Conservation (phyloP, 768 basidiomycete species). For the Leccinum ochraceum region DNA sequence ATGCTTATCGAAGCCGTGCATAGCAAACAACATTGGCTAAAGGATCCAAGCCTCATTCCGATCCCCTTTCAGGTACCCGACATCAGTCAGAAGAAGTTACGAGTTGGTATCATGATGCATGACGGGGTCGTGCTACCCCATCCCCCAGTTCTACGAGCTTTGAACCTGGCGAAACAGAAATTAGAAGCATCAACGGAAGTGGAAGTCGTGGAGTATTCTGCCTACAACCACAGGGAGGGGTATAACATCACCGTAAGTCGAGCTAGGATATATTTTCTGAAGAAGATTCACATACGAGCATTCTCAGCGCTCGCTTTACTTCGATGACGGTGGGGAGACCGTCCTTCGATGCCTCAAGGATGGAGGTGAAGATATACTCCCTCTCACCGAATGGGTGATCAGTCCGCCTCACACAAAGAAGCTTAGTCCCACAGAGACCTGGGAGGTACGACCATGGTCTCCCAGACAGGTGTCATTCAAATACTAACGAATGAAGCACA, state of each 20-base stretch:
- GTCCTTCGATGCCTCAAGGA: conserved; percentile 24
- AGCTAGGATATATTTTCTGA: neutral
- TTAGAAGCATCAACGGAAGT: conserved; percentile 35
- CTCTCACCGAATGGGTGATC: conserved; percentile 39
- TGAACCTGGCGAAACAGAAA: conserved; percentile 38
- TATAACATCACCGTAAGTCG: conserved; percentile 33
- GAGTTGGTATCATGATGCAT: conserved; percentile 31
- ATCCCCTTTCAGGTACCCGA: conserved; percentile 30
- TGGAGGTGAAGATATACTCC: conserved; percentile 38
- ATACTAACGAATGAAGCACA: conserved; percentile 11
- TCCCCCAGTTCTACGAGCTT: conserved; percentile 43
- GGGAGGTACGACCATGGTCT: conserved; percentile 29
- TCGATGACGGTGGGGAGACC: conserved; percentile 39
- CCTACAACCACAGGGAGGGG: conserved; percentile 37
- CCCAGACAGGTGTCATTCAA: neutral
- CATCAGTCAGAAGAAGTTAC: conserved; percentile 30
- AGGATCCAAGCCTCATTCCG: conserved; percentile 38
- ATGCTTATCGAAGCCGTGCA: conserved; percentile 26
- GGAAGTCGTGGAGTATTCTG: conserved; percentile 39
- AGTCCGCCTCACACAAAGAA: conserved; percentile 28
- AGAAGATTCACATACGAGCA: neutral
- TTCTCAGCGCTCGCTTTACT: conserved; percentile 38
- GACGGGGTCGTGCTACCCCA: conserved; percentile 41
- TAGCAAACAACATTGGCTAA: conserved; percentile 40
- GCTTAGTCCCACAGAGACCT: conserved; percentile 25